Evolutionary conservation across 768 basidiomycete genomes (phyloP).

Genomic region (Hygrocybe punicea): DNA sequence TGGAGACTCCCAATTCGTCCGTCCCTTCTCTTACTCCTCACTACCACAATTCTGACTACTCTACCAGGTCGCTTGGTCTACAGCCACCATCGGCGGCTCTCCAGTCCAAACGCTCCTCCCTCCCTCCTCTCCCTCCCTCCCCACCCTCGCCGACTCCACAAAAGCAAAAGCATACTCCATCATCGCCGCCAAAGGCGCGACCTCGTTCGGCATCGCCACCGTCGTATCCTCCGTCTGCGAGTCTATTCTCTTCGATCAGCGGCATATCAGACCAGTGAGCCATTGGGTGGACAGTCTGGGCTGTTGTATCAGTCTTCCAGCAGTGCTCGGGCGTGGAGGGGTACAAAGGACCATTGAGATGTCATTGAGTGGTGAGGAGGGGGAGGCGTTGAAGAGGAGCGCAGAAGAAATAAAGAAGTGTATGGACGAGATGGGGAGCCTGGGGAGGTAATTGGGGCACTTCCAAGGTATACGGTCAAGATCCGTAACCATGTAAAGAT

Average conservation of each 20-base stretch:
- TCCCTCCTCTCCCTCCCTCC: constrained; percentile 2
- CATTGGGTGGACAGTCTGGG: constrained; percentile 12
- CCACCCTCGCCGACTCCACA: constrained; percentile 1
- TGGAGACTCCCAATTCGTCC: constrained; percentile 14
- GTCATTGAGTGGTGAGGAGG: constrained; percentile 8
- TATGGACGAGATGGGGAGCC: not conserved
- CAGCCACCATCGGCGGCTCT: constrained; percentile 10
- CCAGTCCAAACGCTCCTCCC: constrained; percentile 10
- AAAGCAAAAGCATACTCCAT: constrained; percentile 11
- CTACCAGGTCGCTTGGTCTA: constrained; percentile 14
- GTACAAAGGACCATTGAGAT: constrained; percentile 10
- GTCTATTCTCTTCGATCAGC: constrained; percentile 14
- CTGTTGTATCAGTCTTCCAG: constrained; percentile 11
- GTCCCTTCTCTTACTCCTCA: not conserved
- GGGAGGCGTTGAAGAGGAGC: constrained; percentile 9
- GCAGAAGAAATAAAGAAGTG: constrained; percentile 3
- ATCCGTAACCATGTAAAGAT: too few relatives aligned
- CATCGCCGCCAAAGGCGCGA: constrained; percentile 15
- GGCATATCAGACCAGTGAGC: constrained; percentile 11
- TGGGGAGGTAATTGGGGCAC: too few relatives aligned
- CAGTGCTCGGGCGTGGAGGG: constrained; percentile 11
- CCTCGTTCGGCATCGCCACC: constrained; percentile 12
- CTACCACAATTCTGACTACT: not conserved
- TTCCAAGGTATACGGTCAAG: too few relatives aligned
- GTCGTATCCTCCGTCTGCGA: constrained; percentile 15